A percentile compares a stretch with the other conserved stretches of the same genome.
Evolutionary conservation across 805 yeast species (phyloP).

Genomic region (Lipomyces sp.): DNA sequence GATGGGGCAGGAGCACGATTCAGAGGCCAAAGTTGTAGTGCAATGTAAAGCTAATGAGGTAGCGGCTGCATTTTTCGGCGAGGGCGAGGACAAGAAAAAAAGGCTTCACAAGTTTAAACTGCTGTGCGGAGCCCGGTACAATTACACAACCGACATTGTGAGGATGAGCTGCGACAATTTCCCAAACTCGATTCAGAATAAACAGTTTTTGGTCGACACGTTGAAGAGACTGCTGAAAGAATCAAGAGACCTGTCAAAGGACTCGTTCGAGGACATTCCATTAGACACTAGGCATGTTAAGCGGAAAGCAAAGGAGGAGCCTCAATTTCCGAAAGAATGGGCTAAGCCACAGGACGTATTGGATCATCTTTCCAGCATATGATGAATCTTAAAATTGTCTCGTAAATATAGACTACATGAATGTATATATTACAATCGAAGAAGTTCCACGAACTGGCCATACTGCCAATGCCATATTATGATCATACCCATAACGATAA

Average conservation of each 20-base stretch:
- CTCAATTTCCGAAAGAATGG: constrained; percentile 81
- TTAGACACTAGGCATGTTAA: constrained; percentile 73
- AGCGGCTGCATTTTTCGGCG: constrained; percentile 48
- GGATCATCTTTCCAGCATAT: background rate
- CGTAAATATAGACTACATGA: background rate
- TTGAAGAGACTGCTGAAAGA: constrained; percentile 65
- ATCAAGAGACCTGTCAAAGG: constrained; percentile 62
- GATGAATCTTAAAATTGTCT: background rate
- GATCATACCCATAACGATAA: background rate
- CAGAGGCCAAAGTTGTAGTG: constrained; percentile 70
- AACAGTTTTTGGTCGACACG: constrained; percentile 68
- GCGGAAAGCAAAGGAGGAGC: constrained; percentile 50
- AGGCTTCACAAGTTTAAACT: constrained; percentile 77
- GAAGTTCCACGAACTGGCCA: background rate
- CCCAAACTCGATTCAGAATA: constrained; percentile 84
- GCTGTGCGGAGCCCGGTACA: constrained; percentile 77
- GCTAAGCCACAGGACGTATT: constrained; percentile 64
- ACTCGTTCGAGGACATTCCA: constrained; percentile 77
- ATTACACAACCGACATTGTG: constrained; percentile 62
- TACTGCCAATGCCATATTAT: background rate
- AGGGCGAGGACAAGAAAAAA: constrained; percentile 29
- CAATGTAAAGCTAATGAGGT: constrained; percentile 59
- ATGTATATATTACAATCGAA: background rate
- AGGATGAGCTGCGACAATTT: constrained; percentile 68
- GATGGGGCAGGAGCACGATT: constrained; percentile 72